phyloP scores from a whole-genome alignment of 495 filamentous ascomycete species.

The Penicillium diatomitis region DNA sequence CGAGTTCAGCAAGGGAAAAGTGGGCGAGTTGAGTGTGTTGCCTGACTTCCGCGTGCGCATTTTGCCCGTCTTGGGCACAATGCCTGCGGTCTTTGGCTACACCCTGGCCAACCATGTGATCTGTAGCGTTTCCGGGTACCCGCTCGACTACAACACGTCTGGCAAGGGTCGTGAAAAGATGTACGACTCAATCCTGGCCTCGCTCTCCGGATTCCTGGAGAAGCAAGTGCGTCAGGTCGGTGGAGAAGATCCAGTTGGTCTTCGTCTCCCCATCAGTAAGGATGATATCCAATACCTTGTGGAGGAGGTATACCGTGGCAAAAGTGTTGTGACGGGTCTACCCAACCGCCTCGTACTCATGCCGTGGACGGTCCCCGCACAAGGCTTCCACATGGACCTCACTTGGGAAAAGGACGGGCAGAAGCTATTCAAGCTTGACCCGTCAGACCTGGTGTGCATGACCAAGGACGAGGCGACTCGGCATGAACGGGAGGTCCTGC shows the following conservation, averaged over 20 bases:
- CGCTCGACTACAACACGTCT: conserved; percentile 65
- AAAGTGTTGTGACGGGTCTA: conserved; percentile 74
- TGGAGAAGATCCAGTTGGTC: conserved; percentile 54
- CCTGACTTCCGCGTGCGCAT: conserved; percentile 92
- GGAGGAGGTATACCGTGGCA: conserved; percentile 81
- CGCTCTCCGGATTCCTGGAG: conserved; percentile 68
- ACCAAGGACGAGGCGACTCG: conserved; percentile 84
- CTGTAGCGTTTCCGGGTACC: conserved; percentile 76
- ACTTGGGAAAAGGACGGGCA: conserved; percentile 51
- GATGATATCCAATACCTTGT: conserved; percentile 78
- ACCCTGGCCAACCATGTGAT: conserved; percentile 86
- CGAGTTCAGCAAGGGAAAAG: conserved; percentile 78
- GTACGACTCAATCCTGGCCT: conserved; percentile 70
- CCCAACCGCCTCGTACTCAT: conserved; percentile 66
- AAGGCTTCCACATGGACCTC: conserved; percentile 36
- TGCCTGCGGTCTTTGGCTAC: conserved; percentile 94
- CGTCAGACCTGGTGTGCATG: conserved; percentile 82
- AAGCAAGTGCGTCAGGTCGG: conserved; percentile 49
- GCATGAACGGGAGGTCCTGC: conserved; percentile 76
- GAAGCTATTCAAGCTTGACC: conserved; percentile 51
- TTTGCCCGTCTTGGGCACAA: conserved; percentile 87
- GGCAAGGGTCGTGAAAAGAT: conserved; percentile 80
- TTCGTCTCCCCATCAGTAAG: conserved; percentile 67
- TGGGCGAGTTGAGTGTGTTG: conserved; percentile 77
- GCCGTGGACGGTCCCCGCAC: conserved; percentile 59